Conservation (phyloP, 495 filamentous ascomycete species). For the Daldinia concentrica region DNA sequence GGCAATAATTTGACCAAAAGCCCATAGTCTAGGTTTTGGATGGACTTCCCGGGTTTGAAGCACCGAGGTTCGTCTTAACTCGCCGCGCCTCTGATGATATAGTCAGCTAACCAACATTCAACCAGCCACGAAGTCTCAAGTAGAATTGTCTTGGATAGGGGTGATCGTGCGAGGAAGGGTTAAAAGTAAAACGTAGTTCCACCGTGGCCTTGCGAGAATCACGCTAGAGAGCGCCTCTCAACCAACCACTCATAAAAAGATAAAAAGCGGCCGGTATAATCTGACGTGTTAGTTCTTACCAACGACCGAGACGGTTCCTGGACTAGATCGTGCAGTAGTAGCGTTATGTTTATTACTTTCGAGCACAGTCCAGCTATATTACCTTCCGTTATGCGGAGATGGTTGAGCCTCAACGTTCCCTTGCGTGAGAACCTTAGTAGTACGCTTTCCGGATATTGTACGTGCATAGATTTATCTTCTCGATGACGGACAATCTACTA, state of each 20-base stretch:
- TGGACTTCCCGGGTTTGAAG: neutral
- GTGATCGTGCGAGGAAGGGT: slow-evolving; percentile 1
- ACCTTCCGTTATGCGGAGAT: slow-evolving; percentile 23
- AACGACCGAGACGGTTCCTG: neutral
- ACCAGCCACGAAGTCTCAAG: slow-evolving; percentile 3
- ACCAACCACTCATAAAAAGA: slow-evolving; percentile 6
- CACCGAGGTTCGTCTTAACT: slow-evolving; percentile 5
- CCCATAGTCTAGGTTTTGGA: neutral
- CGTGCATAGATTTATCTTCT: neutral
- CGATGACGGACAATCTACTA: neutral
- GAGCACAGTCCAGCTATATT: slow-evolving; percentile 17
- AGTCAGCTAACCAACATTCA: neutral
- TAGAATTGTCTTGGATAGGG: slow-evolving; percentile 9
- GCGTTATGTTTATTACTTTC: slow-evolving; percentile 9
- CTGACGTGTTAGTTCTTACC: slow-evolving; percentile 26
- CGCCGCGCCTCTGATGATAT: neutral
- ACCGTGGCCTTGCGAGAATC: neutral
- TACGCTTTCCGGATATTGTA: neutral
- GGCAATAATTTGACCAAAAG: slow-evolving; percentile 18
- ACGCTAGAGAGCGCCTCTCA: slow-evolving; percentile 7
- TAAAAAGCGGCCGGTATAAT: slow-evolving; percentile 12
- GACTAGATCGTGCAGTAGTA: neutral
- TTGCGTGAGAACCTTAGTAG: slow-evolving; percentile 25
- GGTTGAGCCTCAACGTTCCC: slow-evolving; percentile 39
- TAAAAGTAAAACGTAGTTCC: neutral